A percentile compares a stretch with the other conserved stretches of the same genome.
Evolutionary conservation across 2,329 filamentous ascomycete genomes (phyloP).

Genomic region (Colletotrichum noveboracense): DNA sequence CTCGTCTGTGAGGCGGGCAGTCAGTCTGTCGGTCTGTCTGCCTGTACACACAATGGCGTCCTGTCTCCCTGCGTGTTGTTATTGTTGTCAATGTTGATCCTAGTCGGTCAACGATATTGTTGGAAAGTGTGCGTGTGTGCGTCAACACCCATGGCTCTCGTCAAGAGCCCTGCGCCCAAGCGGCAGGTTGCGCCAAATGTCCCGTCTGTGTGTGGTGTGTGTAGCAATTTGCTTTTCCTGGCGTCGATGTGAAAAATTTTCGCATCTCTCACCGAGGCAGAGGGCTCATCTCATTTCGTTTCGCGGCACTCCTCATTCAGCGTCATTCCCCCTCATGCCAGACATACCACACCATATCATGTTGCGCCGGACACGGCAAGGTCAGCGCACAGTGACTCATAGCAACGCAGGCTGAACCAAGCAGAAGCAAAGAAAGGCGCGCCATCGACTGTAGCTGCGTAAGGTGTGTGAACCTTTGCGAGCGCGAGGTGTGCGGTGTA

Average conservation of each 20-base stretch:
- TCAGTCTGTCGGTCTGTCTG: neutral
- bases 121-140: neutral
- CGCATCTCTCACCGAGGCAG: conserved; percentile 11
- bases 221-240: conserved; percentile 19
- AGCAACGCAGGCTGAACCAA: neutral
- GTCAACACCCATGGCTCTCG: neutral
- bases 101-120: neutral
- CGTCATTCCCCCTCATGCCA: conserved; percentile 12
- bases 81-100: conserved; percentile 4
- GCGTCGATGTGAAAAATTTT: conserved; percentile 19
- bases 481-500: conserved; percentile 6
- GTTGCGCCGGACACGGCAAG: neutral
- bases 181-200: conserved; percentile 12
- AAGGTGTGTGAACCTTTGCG: neutral
- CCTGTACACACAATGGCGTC: neutral
- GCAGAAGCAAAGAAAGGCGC: neutral
- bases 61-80: neutral
- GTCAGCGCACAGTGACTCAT: conserved; percentile 17
- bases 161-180: conserved; percentile 6
- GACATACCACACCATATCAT: neutral
- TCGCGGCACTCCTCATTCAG: conserved; percentile 1
- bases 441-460: neutral
- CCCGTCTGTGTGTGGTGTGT: neutral
- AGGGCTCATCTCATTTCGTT: conserved; percentile 11
- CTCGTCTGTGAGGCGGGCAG: neutral